Conservation (phyloP, 352 stramenopile species). For the Elongisporangium prolatum region DNA sequence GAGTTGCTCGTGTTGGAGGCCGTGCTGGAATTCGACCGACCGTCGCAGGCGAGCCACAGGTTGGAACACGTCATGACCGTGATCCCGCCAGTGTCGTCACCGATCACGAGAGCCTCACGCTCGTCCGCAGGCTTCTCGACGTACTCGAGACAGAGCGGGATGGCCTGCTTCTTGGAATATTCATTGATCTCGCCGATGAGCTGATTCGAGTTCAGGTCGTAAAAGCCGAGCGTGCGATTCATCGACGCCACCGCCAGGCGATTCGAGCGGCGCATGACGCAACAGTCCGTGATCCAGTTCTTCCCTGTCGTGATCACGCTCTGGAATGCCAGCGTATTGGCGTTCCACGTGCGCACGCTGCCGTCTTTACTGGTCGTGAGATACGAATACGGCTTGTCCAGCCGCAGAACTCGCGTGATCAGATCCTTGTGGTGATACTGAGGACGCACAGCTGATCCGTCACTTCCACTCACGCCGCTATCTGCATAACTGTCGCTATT, state of each 20-base stretch:
- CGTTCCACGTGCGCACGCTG: conserved; percentile 70
- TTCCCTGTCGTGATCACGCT: conserved; percentile 54
- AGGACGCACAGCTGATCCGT: background rate
- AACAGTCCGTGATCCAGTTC: conserved; percentile 78
- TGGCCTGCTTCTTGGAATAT: conserved; percentile 74
- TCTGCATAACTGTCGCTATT: conserved; percentile 12
- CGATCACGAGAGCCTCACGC: conserved; percentile 67
- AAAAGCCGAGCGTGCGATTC: conserved; percentile 71
- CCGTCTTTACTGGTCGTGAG: conserved; percentile 74
- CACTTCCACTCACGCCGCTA: background rate
- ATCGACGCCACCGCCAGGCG: conserved; percentile 75
- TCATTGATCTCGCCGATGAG: conserved; percentile 71
- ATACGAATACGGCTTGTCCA: conserved; percentile 68
- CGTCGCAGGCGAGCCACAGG: conserved; percentile 66
- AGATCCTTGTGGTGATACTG: conserved; percentile 64
- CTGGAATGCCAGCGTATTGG: conserved; percentile 58
- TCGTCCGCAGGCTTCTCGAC: conserved; percentile 71
- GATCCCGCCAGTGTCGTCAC: conserved; percentile 71
- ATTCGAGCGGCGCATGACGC: conserved; percentile 78
- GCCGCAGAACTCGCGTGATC: conserved; percentile 59
- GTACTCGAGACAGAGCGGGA: conserved; percentile 78
- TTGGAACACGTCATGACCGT: conserved; percentile 69
- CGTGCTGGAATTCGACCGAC: conserved; percentile 27
- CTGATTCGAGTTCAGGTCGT: conserved; percentile 64
- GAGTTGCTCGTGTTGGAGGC: conserved; percentile 13